A percentile compares a stretch with the other conserved stretches of the same genome.
phyloP scores from a whole-genome alignment of 1,284 basidiomycete genomes.

The Heterobasidion occidentale region DNA sequence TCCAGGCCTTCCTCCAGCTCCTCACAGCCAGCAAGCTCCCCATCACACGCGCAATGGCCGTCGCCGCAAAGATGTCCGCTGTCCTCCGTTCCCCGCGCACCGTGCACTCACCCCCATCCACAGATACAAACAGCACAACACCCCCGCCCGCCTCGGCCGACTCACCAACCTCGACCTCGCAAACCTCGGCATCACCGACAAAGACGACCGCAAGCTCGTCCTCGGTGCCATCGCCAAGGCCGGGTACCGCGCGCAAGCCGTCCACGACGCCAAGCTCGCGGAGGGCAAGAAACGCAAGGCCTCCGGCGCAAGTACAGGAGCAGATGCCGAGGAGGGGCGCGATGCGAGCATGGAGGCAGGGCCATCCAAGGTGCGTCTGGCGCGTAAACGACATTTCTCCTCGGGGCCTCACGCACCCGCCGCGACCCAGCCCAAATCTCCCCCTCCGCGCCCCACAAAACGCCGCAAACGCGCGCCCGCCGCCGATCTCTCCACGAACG shows the following conservation, averaged over 20 bases:
- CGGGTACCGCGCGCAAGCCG: conserved; percentile 30
- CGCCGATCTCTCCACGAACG: conserved; percentile 42
- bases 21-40: conserved; percentile 58
- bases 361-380: background rate
- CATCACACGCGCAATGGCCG: conserved; percentile 66
- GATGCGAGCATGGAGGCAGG: background rate
- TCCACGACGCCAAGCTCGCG: conserved; percentile 5
- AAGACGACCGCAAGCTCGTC: conserved; percentile 61
- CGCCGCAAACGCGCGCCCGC: conserved; percentile 25
- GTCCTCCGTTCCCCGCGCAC: conserved; percentile 1
- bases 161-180: conserved; percentile 56
- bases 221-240: conserved; percentile 58
- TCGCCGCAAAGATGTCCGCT: conserved; percentile 36
- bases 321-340: background rate
- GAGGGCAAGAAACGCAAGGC: conserved; percentile 17
- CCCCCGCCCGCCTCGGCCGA: conserved; percentile 45
- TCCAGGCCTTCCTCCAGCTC: conserved; percentile 71
- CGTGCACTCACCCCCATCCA: conserved; percentile 4
- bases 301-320: background rate
- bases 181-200: conserved; percentile 51
- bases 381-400: background rate
- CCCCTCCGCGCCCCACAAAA: no score
- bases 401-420: no score
- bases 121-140: conserved; percentile 74
- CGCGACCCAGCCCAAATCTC: no score